These are phyloP conservation scores for Pelargonium nanum DNA, from an alignment of 345 rosid genomes.

Conservation along the genomic window DNA sequence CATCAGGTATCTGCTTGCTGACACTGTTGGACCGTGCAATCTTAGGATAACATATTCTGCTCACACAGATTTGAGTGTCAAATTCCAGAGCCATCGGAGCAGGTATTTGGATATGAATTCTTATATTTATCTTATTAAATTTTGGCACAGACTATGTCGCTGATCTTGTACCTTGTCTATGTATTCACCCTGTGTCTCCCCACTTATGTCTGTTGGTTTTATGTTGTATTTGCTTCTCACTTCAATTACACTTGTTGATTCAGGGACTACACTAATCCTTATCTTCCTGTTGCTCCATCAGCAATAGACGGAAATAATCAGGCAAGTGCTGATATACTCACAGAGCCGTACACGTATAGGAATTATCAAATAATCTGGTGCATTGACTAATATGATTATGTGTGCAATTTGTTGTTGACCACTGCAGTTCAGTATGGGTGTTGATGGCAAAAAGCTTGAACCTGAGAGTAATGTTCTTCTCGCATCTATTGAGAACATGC, in stretches of 20 bases:
- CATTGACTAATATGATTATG: neutral
- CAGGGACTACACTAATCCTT: slow-evolving; percentile 97
- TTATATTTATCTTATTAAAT: too few species aligned
- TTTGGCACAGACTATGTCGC: too few species aligned
- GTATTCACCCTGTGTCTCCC: too few species aligned
- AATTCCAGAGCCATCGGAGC: slow-evolving; percentile 95
- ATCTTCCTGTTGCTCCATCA: slow-evolving; percentile 95
- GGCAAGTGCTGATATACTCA: slow-evolving; percentile 27
- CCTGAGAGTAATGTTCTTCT: slow-evolving; percentile 98
- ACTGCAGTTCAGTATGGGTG: slow-evolving; percentile 56
- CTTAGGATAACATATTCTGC: slow-evolving; percentile 97
- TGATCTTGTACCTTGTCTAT: too few species aligned
- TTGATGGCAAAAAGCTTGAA: slow-evolving; percentile 91
- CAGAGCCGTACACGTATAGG: neutral
- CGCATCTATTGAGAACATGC: slow-evolving; percentile 99
- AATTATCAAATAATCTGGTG: neutral
- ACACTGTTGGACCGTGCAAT: slow-evolving; percentile 54
- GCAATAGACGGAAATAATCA: slow-evolving; percentile 85
- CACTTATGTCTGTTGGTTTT: too few species aligned
- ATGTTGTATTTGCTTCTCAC: neutral
- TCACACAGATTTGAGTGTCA: slow-evolving; percentile 96
- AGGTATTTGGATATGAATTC: slow-evolving; percentile 35
- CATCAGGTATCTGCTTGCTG: slow-evolving; percentile 82
- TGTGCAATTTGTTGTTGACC: neutral
- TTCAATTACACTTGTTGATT: slow-evolving; percentile 7